Base-by-base conservation (phyloP, 495 filamentous ascomycete genomes). In the Xylaria curta region DNA sequence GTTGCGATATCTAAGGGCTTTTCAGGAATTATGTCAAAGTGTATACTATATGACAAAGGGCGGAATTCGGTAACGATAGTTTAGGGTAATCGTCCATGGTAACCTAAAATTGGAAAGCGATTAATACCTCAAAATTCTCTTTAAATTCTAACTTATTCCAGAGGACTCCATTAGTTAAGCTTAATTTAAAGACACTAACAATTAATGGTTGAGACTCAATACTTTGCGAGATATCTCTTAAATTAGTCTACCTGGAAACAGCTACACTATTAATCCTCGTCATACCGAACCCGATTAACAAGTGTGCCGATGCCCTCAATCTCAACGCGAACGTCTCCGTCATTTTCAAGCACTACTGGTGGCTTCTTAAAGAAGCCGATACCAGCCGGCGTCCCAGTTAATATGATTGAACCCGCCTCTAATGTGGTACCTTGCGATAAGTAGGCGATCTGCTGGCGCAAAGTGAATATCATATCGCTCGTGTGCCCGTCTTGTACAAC, bases 301-400 rank as follows among this genome's bases (percentile, higher is more conserved):
- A 76, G 67, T 3, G 72, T 76, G 15, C 75, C 75, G 33, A 76
- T 74, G 28, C 61, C 40, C 28, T 76, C 69, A 47, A 81, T 80
- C 71, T 77, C 74, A 13, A 81, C 78, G 0, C 78, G 72, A 51
- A 81, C 75, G 38, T 81, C 78, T 46, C 81, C 80, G 31, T 75
- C 78, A 49, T 78, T 58, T 33, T 72, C 70, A 46, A 82, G 60
- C 49, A 76, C 77, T 15, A 81, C 76, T n/a, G 75, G 75, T 1
- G 78, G 79, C 24, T 76, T 70, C 63, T 72, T 72, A 13, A 74
- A 70, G 31, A 76, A 73, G 5, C 81, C 81, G 28, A 83, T 78
- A 10, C 82, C 82, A 3, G 76, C 75, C 1, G 87, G 87, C 54
- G 82, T 84, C 3, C 82, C 82, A 9, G 81, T 84, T 63, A 83